Conservation (phyloP, 129 eudicot genomes). For the Arctium lappa region DNA sequence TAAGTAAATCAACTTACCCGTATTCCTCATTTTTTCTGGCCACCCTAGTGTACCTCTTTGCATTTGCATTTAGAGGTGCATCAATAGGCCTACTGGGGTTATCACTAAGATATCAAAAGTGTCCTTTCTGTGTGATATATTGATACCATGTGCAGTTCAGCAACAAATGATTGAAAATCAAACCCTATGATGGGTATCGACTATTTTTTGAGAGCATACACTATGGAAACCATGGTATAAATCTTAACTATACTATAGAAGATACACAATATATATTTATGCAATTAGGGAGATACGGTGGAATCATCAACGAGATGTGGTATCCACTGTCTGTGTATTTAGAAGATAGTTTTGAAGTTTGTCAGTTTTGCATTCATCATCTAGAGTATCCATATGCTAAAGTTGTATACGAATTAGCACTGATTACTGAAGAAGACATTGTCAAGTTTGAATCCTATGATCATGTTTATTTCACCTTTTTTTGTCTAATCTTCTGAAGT, state of each 20-base stretch:
- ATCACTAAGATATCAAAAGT: too few species aligned
- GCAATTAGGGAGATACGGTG: neutral
- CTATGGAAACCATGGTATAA: neutral
- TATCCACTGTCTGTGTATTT: neutral
- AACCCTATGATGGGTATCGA: neutral
- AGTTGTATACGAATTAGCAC: neutral
- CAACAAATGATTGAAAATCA: too few species aligned
- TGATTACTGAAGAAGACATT: neutral
- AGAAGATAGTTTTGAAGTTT: neutral
- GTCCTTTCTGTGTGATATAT: too few species aligned
- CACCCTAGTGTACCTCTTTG: too few species aligned
- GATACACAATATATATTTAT: neutral
- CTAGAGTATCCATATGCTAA: neutral
- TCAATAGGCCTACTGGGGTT: too few species aligned
- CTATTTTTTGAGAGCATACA: neutral
- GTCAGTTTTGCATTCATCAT: neutral
- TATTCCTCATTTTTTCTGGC: too few species aligned
- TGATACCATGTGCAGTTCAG: too few species aligned
- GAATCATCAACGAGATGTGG: neutral
- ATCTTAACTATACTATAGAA: neutral
- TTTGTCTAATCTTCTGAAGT: neutral
- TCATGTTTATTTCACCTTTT: constrained; percentile 1
- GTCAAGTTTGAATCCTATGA: neutral
- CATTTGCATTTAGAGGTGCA: too few species aligned
- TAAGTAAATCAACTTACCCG: too few species aligned